Base-by-base conservation (phyloP, 2,329 filamentous ascomycete genomes). In the Trichophyton rubrum region DNA sequence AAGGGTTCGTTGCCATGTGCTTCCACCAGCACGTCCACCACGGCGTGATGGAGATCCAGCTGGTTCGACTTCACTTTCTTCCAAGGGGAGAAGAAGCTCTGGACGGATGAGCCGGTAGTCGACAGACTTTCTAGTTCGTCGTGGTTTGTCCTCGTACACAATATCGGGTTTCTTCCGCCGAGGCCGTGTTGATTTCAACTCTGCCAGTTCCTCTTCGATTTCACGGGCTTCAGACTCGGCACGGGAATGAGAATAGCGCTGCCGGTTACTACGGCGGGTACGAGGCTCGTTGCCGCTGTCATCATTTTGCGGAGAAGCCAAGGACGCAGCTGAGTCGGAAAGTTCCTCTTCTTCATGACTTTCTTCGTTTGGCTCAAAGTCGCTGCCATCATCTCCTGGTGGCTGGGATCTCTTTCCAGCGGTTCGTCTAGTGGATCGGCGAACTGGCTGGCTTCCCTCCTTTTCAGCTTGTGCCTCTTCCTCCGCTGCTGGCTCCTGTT, bases 61-160 rank as follows among this genome's bases (percentile, higher is more conserved):
- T 8, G 82, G 77, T 61, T 85, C 84, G 56, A 85, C 83, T 53
- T 83, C 86, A 33, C 88, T 87, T 57, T 90, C 85, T 65, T 95
- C 90, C n/a, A 86, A 81, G 1, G 88, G 81, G 45, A 85, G 80
- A 17, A 83, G 77, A 43, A 85, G 77, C 64, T 90, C 86, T 45
- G 91, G 85, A 0, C 89, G 85, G 49, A 89, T 84, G 69, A 96
- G 89, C 61, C 88, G 88, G 73, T 97, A 97, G 71, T 96, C 89
- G 33, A 93, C 87, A 56, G 82, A 80, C 65, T 87, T 86, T 38
- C 83, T 62, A 76, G 78, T 73, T 77, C 77, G 68, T 67, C 85
- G 64, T 79, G 85, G 64, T 56, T 76, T 77, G 60, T 65, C 64
- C 62, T 75, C 72, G 60, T 74, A 74, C 24, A 73, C 64, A 30